These are phyloP conservation scores for Glycine latifolia DNA, from an alignment of 306 rosid genomes.

Conservation along the genomic window DNA sequence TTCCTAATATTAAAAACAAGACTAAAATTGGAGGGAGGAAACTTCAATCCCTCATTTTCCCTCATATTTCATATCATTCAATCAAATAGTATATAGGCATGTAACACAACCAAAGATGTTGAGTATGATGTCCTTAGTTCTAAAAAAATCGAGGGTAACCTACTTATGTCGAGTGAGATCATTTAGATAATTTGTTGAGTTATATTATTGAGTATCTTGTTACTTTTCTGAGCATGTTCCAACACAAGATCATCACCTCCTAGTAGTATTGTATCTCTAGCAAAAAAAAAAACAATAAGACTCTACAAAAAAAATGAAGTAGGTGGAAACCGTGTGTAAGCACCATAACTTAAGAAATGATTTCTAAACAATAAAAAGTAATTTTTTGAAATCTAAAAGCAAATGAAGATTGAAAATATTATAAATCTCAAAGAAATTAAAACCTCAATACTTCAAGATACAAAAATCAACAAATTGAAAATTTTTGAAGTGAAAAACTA, in stretches of 20 bases:
- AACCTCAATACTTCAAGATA: no score
- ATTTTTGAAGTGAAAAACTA: no score
- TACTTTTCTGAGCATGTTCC: conserved; percentile 61
- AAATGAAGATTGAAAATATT: no score
- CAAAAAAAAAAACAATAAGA: no score
- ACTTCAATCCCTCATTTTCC: background rate
- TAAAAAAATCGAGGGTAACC: conserved; percentile 53
- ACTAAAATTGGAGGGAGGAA: background rate
- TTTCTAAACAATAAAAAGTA: no score
- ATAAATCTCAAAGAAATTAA: no score
- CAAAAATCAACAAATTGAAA: no score
- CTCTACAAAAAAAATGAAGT: no score
- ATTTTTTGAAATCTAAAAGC: no score
- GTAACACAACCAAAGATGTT: background rate
- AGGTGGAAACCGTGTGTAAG: no score
- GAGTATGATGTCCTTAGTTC: conserved; percentile 15
- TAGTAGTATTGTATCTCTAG: conserved; percentile 50
- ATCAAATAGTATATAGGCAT: background rate
- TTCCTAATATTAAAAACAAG: background rate
- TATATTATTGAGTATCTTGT: conserved; percentile 56
- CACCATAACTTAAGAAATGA: no score
- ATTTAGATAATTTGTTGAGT: conserved; percentile 52
- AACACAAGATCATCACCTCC: conserved; percentile 59
- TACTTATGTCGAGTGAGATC: conserved; percentile 54
- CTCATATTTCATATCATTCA: background rate